Conservation (phyloP, 495 filamentous ascomycete species). For the Hypoxylon rickii region DNA sequence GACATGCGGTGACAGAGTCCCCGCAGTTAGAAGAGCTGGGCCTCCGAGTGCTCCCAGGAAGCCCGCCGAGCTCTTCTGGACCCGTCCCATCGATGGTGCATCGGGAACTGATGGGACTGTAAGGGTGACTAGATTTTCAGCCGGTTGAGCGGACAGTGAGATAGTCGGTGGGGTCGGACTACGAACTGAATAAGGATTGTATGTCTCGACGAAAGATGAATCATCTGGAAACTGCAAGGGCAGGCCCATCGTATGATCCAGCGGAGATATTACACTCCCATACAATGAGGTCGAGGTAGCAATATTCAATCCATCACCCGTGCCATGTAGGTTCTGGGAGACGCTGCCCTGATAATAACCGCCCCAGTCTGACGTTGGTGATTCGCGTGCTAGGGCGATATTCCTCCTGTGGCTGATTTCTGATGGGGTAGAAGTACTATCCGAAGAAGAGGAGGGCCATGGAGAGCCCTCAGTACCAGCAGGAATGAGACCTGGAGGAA, state of each 20-base stretch:
- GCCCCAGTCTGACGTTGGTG: constrained; percentile 34
- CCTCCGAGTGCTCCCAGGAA: constrained; percentile 40
- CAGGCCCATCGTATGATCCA: constrained; percentile 30
- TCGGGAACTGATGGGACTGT: constrained; percentile 32
- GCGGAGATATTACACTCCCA: constrained; percentile 21
- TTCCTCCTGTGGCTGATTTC: constrained; percentile 36
- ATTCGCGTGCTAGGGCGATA: constrained; percentile 24
- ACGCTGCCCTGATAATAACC: constrained; percentile 11
- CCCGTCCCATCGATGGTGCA: constrained; percentile 34
- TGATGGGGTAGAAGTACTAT: constrained; percentile 56
- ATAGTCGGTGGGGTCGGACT: constrained; percentile 48
- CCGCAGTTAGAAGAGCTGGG: constrained; percentile 38
- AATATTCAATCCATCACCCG: constrained; percentile 35
- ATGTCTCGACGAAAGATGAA: constrained; percentile 25
- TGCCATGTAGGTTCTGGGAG: constrained; percentile 31
- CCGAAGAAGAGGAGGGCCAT: constrained; percentile 53
- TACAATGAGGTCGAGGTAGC: constrained; percentile 32
- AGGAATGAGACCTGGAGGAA: constrained; percentile 37
- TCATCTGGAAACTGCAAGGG: constrained; percentile 34
- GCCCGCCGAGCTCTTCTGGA: constrained; percentile 40
- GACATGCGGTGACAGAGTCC: constrained; percentile 39
- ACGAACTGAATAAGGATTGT: constrained; percentile 45
- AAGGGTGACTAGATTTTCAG: constrained; percentile 46
- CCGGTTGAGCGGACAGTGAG: constrained; percentile 45
- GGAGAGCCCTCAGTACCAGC: constrained; percentile 47